Conservation (phyloP, 1,284 basidiomycete species). For the Meripilus lineatus region DNA sequence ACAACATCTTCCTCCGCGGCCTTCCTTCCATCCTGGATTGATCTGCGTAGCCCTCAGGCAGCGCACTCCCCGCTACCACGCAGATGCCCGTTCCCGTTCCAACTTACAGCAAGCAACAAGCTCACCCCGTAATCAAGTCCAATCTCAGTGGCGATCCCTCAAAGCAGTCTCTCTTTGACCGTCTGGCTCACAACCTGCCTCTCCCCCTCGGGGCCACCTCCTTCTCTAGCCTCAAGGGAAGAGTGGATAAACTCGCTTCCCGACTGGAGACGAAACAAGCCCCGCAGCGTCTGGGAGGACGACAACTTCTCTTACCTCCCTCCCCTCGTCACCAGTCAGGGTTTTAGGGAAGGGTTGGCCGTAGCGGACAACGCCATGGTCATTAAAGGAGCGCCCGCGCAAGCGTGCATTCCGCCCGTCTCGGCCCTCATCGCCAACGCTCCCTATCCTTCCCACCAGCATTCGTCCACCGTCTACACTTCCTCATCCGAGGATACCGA, state of each 20-base stretch:
- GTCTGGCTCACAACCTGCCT: conserved; percentile 52
- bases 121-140: conserved; percentile 61
- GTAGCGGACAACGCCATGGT: conserved; percentile 55
- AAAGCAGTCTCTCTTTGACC: conserved; percentile 41
- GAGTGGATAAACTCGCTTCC: conserved; percentile 69
- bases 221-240: conserved; percentile 59
- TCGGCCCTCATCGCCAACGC: conserved; percentile 24
- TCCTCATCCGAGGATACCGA: conserved; percentile 32
- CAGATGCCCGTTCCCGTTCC: conserved; percentile 84
- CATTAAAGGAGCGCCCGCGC: conserved; percentile 79
- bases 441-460: conserved; percentile 7
- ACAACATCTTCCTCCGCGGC: too few species aligned
- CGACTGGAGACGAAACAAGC: conserved; percentile 62
- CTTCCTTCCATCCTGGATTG: too few species aligned
- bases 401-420: conserved; percentile 78
- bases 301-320: conserved; percentile 26
- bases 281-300: conserved; percentile 61
- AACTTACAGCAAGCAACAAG: conserved; percentile 45
- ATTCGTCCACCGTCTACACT: conserved; percentile 16
- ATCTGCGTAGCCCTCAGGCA: too few species aligned
- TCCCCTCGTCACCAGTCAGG: conserved; percentile 28
- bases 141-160: conserved; percentile 35
- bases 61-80: conserved; percentile 33
- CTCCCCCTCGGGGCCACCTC: conserved; percentile 54
- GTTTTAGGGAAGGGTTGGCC: conserved; percentile 72